phyloP scores from a whole-genome alignment of 352 stramenopile species.

The Globisporangium lucens region DNA sequence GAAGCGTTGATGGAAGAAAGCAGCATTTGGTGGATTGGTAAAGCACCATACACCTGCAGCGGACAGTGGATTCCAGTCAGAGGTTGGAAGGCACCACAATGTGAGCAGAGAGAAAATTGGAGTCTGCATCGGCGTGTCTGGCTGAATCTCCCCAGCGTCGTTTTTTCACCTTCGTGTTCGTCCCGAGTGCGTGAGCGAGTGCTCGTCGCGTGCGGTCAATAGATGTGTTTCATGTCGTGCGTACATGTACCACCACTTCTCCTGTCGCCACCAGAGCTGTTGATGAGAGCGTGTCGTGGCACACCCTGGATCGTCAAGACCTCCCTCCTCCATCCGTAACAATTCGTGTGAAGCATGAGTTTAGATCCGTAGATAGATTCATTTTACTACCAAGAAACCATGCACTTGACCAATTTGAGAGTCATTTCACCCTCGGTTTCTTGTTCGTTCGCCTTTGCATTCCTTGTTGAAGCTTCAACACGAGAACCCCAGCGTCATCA shows the following conservation, averaged over 20 bases:
- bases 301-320: neutral
- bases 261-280: neutral
- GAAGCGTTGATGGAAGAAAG: neutral
- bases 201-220: neutral
- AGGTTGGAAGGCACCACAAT: too few relatives aligned
- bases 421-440: neutral
- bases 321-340: neutral
- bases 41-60: too few relatives aligned
- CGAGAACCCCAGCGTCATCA: neutral
- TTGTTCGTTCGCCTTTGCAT: neutral
- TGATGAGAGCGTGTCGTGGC: neutral
- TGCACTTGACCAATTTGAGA: neutral
- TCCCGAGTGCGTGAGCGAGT: neutral
- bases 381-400: slow-evolving; percentile 1
- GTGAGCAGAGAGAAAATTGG: too few relatives aligned
- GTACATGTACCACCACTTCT: neutral
- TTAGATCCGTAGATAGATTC: slow-evolving; percentile 11
- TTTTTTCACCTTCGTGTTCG: neutral
- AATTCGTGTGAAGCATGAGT: neutral
- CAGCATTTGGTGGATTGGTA: too few relatives aligned
- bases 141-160: too few relatives aligned
- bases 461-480: neutral
- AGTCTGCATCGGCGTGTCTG: too few relatives aligned
- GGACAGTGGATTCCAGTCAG: too few relatives aligned
- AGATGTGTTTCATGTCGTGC: neutral